These are phyloP conservation scores for Aspergillus pseudonomiae DNA, from an alignment of 2,329 filamentous ascomycete species.

Conservation along the genomic window DNA sequence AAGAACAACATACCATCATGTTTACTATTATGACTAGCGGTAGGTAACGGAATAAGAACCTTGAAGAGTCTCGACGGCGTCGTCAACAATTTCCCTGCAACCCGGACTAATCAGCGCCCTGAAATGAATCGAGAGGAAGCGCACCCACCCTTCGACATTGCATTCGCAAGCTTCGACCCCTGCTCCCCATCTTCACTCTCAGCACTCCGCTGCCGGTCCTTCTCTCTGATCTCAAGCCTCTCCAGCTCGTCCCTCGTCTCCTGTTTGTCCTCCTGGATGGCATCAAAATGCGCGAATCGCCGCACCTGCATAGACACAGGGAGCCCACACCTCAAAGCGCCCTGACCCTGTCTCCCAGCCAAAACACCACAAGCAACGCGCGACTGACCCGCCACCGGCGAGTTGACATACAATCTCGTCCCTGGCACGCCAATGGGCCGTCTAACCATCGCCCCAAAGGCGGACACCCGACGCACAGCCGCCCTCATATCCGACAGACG, in stretches of 20 bases:
- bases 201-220: constrained; percentile 26
- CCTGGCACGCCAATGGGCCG: background rate
- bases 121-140: background rate
- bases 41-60: constrained; percentile 74
- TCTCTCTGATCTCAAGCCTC: constrained; percentile 32
- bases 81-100: constrained; percentile 72
- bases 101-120: constrained; percentile 7
- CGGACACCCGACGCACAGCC: background rate
- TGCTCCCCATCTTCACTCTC: constrained; percentile 33
- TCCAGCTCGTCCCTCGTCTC: constrained; percentile 38
- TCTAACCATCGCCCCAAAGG: background rate
- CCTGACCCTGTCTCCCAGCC: background rate
- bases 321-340: background rate
- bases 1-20: constrained; percentile 51
- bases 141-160: constrained; percentile 66
- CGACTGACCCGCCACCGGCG: background rate
- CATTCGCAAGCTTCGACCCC: constrained; percentile 50
- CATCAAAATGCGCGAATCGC: background rate
- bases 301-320: background rate
- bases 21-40: constrained; percentile 58
- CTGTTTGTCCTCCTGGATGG: constrained; percentile 28
- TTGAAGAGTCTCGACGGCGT: constrained; percentile 81
- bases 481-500: background rate
- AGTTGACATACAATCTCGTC: background rate
- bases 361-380: background rate